These are phyloP conservation scores for Fusarium papillatum DNA, from an alignment of 2,329 filamentous ascomycete species.

Conservation along the genomic window DNA sequence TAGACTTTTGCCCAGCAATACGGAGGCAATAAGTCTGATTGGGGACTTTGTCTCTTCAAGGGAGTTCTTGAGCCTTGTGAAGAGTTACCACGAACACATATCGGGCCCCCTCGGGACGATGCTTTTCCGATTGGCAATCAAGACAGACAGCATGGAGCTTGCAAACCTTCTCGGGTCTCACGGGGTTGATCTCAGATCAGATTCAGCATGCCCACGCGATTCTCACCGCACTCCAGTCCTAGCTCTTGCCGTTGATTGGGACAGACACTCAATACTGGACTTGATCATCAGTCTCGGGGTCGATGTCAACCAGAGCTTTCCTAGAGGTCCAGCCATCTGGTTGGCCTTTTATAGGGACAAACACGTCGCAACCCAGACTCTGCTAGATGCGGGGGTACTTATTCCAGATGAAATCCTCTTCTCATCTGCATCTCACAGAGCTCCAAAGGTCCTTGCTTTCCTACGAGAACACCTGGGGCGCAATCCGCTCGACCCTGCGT, in stretches of 20 bases:
- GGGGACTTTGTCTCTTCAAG: neutral
- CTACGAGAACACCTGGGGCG: neutral
- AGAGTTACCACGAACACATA: neutral
- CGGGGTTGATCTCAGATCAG: neutral
- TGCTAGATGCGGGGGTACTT: neutral
- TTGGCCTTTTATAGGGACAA: accelerated
- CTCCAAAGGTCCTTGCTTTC: accelerated
- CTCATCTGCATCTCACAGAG: accelerated
- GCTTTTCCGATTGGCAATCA: neutral
- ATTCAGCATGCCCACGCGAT: neutral
- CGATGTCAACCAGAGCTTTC: neutral
- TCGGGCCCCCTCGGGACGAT: neutral
- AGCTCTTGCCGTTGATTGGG: accelerated
- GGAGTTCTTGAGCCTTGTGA: neutral
- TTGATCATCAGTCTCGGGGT: neutral
- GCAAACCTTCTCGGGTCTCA: neutral
- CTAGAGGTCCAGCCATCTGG: neutral
- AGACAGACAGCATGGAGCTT: neutral
- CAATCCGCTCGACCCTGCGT: too few species aligned
- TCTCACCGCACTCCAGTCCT: neutral
- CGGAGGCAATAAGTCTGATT: neutral
- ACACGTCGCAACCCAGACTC: neutral
- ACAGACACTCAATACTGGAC: neutral
- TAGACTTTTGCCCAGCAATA: accelerated
- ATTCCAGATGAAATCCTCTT: neutral